Base-by-base conservation (phyloP, 169 alveolate species). In the Theileria parva region DNA sequence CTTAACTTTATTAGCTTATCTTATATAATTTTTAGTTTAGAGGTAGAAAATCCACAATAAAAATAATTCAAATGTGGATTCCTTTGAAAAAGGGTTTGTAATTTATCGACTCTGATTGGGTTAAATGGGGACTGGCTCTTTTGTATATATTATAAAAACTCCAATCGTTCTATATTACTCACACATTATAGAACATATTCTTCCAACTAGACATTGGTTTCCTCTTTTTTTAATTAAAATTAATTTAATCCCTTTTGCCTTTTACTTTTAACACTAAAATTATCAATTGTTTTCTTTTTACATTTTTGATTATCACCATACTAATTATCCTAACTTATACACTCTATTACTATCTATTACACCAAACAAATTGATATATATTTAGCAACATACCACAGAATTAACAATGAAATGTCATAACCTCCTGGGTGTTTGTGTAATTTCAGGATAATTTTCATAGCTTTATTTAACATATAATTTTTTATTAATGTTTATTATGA, bases 101-200 rank as follows among this genome's bases (percentile, higher is more conserved):
- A 5, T 15, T 55, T 17, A 23, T 66, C 17, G 3, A 8, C 74
- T 39, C 69, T 25, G 39, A 15, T 51, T 51, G 77, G 66, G 66
- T 69, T 19, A 50, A 69, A 69, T 69, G 63, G 66, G 77, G 66
- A 51, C 27, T 39, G 12, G 15, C 39, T 28, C 37, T 60, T 60
- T 32, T 60, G 37, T 60, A 32, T 60, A 30, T 60, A 32, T 11
- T 60, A 30, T 60, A 60, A 30, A 11, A 60, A 28, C 68, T 60
- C n/a, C 0, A 60, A 32, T 60, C n/a, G 37, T 28, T 60, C 48
- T 60, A 32, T 32, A 60, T 30, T 28, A 11, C 37, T 28, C 8
- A 30, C 51, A 28, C 37, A 60, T 30, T 13, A 8, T 60, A 60
- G 8, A 30, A 60, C 51, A 8, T 4, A 11, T 32, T 30, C 68